A percentile compares a stretch with the other conserved stretches of the same genome.
Conservation (phyloP, 1,139 yeast genomes). For the Pneumocystis wakefieldiae region DNA sequence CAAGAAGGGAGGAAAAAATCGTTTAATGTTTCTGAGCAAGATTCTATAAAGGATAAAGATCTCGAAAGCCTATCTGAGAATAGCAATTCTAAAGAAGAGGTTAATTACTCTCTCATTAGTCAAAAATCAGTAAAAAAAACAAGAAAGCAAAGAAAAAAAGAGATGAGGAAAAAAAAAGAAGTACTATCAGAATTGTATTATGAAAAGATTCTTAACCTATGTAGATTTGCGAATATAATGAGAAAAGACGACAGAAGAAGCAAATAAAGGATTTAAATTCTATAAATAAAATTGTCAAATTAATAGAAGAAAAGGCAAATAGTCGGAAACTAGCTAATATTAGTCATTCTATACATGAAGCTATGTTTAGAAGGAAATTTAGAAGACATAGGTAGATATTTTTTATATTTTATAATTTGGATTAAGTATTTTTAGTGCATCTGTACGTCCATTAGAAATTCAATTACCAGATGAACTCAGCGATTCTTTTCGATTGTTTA, state of each 20-base stretch:
- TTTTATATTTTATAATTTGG: neutral
- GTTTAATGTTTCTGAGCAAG: neutral
- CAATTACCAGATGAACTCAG: conserved; percentile 80
- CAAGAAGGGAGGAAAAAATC: neutral
- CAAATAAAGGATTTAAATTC: neutral
- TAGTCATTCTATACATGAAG: neutral
- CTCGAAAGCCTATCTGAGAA: neutral
- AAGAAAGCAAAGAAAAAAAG: neutral
- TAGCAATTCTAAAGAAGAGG: neutral
- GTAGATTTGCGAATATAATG: neutral
- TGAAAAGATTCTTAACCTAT: neutral
- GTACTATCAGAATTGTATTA: neutral
- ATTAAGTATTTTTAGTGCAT: neutral
- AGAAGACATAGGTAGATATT: neutral
- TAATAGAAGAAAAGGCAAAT: neutral
- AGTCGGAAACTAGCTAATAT: neutral
- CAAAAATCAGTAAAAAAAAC: neutral
- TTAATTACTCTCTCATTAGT: neutral
- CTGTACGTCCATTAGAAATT: conserved; percentile 46
- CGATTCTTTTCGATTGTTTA: conserved; percentile 62
- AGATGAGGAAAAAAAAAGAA: neutral
- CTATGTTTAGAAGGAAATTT: neutral
- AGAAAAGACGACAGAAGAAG: neutral
- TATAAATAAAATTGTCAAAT: neutral
- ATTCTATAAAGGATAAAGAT: neutral